phyloP scores from a whole-genome alignment of 2,329 filamentous ascomycete species.

The Verticillium tricorpus region DNA sequence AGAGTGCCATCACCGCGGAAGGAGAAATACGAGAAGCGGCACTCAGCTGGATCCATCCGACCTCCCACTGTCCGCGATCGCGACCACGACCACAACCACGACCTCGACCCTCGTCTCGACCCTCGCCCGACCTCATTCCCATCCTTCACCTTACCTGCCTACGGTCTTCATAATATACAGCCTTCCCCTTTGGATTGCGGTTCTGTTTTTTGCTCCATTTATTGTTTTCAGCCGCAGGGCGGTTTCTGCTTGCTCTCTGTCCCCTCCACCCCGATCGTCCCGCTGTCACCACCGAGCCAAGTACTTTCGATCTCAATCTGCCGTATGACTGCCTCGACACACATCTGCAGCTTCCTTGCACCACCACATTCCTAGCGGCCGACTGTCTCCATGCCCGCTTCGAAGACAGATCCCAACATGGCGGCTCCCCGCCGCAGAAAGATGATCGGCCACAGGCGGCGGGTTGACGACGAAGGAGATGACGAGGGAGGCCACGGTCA shows the following conservation, averaged over 20 bases:
- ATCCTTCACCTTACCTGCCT: background rate
- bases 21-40: conserved; percentile 8
- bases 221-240: conserved; percentile 1
- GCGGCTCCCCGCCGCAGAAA: conserved; percentile 56
- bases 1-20: conserved; percentile 8
- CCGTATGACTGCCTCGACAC: conserved; percentile 1
- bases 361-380: background rate
- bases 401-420: conserved; percentile 29
- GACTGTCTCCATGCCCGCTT: background rate
- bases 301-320: background rate
- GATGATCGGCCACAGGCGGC: conserved; percentile 62
- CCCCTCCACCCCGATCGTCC: background rate
- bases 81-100: background rate
- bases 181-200: background rate
- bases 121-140: background rate
- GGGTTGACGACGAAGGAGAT: conserved; percentile 66
- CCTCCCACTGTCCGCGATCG: background rate
- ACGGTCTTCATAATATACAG: background rate
- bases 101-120: no score
- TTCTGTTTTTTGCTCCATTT: background rate
- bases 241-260: conserved; percentile 3
- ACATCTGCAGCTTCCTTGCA: background rate
- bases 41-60: background rate
- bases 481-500: conserved; percentile 56
- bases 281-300: background rate